Evolutionary conservation across 495 filamentous ascomycete species (phyloP), one percentile per base, ranked within the genome.

Genomic region (Penicillium lagena): DNA sequence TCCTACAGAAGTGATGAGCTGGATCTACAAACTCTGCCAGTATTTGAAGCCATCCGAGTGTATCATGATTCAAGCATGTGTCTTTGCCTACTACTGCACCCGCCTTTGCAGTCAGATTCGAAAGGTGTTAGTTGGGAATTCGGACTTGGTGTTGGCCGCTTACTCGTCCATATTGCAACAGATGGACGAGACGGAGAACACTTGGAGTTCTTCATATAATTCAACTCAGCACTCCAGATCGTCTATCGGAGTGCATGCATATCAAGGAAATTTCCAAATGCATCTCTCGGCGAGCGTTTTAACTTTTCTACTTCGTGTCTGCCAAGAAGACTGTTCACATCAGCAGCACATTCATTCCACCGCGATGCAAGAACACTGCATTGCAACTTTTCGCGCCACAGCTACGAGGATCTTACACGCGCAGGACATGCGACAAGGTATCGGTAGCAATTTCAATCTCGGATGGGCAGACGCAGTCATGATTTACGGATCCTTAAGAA

Each of bases 381-480:
- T 42, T 47, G 15, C 45, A 13, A 9, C 12, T 37, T 40, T 47
- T 32, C 45, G 45, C 11, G 38, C 45, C n/a, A 47, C 45, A 30
- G 45, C 45, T 42, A 47, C 45, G 32, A 47, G 12, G 39, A 47
- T 42, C 14, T 47, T 47, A 42, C 30, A 37, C 11, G 32, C 22
- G 30, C 45, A 41, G 39, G 30, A 33, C 38, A 15, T 42, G 15
- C 35, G 33, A 42, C 45, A 42, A 37, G 38, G 9, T 14, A 42
- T 37, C 12, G 38, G n/a, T 47, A 27, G 38, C 3, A 42, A 37
- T 7, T 37, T 42, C 45, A 47, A 29, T 42, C 32, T 37, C 32
- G 45, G 45, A 37, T 47, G 45, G 45, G 39, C 37, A 36, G 45
- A 41, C 22, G 45, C 45, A 30, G 38, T 47, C 15, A 47, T 47